Conservation (phyloP, 805 yeast genomes). For the Candida sithepensis region DNA sequence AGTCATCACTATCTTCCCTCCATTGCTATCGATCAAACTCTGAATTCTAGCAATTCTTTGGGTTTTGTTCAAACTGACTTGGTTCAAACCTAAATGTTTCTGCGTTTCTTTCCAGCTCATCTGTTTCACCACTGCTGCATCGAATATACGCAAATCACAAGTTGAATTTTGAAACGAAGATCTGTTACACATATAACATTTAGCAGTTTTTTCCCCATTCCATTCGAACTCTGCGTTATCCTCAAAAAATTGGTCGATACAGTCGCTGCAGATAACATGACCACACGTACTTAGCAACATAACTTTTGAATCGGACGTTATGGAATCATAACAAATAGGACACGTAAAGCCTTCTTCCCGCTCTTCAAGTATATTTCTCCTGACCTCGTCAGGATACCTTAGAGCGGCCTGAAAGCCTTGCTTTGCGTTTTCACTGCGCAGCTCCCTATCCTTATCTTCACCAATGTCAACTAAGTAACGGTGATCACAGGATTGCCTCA, state of each 20-base stretch:
- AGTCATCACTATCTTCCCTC: constrained; percentile 51
- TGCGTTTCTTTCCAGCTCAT: constrained; percentile 22
- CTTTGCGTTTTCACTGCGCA: constrained; percentile 32
- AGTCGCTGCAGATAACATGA: constrained; percentile 63
- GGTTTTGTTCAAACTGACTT: constrained; percentile 21
- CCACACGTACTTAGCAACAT: constrained; percentile 64
- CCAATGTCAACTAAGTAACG: constrained; percentile 71
- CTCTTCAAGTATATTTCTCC: constrained; percentile 33
- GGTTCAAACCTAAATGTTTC: constrained; percentile 19
- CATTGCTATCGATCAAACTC: constrained; percentile 28
- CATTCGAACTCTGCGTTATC: constrained; percentile 34
- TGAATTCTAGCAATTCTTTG: constrained; percentile 27
- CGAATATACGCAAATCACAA: constrained; percentile 49
- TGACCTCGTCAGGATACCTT: constrained; percentile 16
- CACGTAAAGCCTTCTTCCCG: constrained; percentile 47
- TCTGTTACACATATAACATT: constrained; percentile 54
- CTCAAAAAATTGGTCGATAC: constrained; percentile 52
- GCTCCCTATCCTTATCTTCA: constrained; percentile 36
- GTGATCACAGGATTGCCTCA: constrained; percentile 88
- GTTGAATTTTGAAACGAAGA: constrained; percentile 35
- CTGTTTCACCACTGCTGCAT: constrained; percentile 38
- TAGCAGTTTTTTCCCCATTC: constrained; percentile 34
- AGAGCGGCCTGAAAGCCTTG: constrained; percentile 24
- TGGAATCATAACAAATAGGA: constrained; percentile 60
- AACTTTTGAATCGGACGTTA: constrained; percentile 40